These are phyloP conservation scores for Cerrena zonata DNA, from an alignment of 1,284 basidiomycete genomes.

Conservation along the genomic window DNA sequence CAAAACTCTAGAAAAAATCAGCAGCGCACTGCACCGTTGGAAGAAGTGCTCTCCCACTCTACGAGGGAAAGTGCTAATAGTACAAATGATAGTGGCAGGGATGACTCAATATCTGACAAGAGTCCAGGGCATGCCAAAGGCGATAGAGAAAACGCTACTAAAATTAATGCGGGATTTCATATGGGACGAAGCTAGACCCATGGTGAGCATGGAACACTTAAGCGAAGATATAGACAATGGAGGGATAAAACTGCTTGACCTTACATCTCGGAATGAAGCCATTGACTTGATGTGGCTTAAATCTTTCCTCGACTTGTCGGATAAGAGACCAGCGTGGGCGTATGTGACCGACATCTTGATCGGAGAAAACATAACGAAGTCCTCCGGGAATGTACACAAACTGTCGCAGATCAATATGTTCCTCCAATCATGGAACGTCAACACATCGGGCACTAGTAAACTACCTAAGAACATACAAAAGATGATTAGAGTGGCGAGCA, in stretches of 20 bases:
- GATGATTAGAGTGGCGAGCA: conserved; percentile 7
- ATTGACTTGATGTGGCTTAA: conserved; percentile 23
- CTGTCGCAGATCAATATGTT: conserved; percentile 8
- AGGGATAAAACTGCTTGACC: conserved; percentile 18
- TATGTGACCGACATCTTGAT: conserved; percentile 17
- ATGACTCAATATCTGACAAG: too few relatives aligned
- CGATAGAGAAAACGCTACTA: conserved; percentile 4
- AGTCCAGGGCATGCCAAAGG: conserved; percentile 22
- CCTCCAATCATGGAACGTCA: conserved; percentile 16
- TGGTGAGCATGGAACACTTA: conserved; percentile 9
- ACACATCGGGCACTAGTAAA: background rate
- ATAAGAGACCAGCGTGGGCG: conserved; percentile 19
- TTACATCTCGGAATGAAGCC: conserved; percentile 22
- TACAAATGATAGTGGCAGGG: conserved; percentile 16
- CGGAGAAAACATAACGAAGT: background rate
- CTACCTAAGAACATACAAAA: conserved; percentile 3
- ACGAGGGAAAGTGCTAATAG: conserved; percentile 18
- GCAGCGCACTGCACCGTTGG: conserved; percentile 15
- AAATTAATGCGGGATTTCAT: conserved; percentile 14
- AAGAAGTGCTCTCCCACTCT: conserved; percentile 12
- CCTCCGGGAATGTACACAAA: background rate
- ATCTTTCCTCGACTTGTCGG: too few relatives aligned
- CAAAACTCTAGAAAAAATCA: conserved; percentile 14
- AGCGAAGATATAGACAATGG: conserved; percentile 12
- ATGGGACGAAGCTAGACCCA: conserved; percentile 14